phyloP scores from a whole-genome alignment of 2,329 filamentous ascomycete species.

The Aspergillus sp. region DNA sequence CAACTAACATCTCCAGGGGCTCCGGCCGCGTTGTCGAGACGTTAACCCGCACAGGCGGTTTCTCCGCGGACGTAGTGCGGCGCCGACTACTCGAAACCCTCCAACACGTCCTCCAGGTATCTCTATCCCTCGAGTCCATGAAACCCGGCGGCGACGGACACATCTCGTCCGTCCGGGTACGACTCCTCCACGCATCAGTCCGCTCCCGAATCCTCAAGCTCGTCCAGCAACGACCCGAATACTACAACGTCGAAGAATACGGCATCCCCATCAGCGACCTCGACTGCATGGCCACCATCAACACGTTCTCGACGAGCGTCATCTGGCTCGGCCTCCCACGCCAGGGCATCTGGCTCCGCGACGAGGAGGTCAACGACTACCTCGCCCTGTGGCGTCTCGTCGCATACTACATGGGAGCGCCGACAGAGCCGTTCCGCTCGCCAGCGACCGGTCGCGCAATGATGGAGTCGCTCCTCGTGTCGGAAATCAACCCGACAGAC shows the following conservation, averaged over 20 bases:
- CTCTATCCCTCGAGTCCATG: conserved; percentile 62
- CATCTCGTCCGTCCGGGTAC: conserved; percentile 64
- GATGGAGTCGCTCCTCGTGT: conserved; percentile 66
- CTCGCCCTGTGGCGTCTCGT: conserved; percentile 75
- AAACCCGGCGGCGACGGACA: conserved; percentile 68
- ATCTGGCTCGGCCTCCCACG: conserved; percentile 69
- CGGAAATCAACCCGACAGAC: conserved; percentile 65
- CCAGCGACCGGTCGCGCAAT: conserved; percentile 57
- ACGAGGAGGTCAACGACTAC: conserved; percentile 67
- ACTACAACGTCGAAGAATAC: conserved; percentile 59
- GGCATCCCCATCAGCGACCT: conserved; percentile 74
- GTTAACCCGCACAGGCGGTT: conserved; percentile 71
- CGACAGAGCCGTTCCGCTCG: conserved; percentile 60
- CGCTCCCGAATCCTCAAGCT: conserved; percentile 64
- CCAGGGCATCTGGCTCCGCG: conserved; percentile 66
- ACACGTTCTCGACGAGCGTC: conserved; percentile 66
- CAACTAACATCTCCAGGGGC: conserved; percentile 45
- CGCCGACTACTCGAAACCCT: conserved; percentile 70
- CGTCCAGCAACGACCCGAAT: conserved; percentile 55
- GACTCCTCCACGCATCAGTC: conserved; percentile 68
- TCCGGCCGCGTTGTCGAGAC: conserved; percentile 73
- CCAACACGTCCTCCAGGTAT: conserved; percentile 73
- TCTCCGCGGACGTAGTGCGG: conserved; percentile 65
- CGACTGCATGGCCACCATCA: conserved; percentile 70
- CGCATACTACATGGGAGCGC: conserved; percentile 68